These are phyloP conservation scores for Myriosclerotinia curreyana DNA, from an alignment of 2,329 filamentous ascomycete genomes.

Conservation along the genomic window DNA sequence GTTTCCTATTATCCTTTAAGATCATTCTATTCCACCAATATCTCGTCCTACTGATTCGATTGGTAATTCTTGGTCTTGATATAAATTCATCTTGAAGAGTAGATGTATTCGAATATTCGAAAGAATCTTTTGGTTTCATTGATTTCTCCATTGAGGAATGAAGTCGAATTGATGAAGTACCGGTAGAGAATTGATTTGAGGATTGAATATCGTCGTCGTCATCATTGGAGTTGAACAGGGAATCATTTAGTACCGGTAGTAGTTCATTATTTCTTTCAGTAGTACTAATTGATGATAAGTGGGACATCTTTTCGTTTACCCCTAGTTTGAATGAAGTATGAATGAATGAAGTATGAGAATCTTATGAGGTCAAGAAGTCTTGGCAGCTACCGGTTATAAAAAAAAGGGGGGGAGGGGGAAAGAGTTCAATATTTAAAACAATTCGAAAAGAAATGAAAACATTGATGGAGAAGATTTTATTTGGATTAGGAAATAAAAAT, in stretches of 20 bases:
- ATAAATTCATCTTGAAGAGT: conserved; percentile 25
- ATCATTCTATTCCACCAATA: conserved; percentile 20
- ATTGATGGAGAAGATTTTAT: not conserved
- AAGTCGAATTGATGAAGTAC: not conserved
- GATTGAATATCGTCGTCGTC: conserved; percentile 14
- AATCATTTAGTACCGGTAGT: not conserved
- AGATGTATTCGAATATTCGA: conserved; percentile 24
- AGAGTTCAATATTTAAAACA: not conserved
- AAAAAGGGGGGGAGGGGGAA: too few relatives aligned
- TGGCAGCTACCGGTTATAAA: not conserved
- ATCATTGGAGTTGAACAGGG: not conserved
- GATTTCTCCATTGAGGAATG: conserved; percentile 13
- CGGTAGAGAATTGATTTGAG: not conserved
- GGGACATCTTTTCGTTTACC: conserved; percentile 6
- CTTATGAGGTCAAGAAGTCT: not conserved
- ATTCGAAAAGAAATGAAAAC: too few relatives aligned
- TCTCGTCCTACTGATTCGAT: conserved; percentile 21
- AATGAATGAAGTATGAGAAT: conserved; percentile 7
- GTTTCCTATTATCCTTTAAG: conserved; percentile 9
- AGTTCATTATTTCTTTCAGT: conserved; percentile 9
- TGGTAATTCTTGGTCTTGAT: conserved; percentile 16
- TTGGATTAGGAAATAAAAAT: not conserved
- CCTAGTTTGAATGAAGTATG: not conserved
- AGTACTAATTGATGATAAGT: conserved; percentile 2
- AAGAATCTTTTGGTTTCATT: not conserved